Evolutionary conservation across 345 rosid species (phyloP).

Genomic region (Bruguiera parviflora): DNA sequence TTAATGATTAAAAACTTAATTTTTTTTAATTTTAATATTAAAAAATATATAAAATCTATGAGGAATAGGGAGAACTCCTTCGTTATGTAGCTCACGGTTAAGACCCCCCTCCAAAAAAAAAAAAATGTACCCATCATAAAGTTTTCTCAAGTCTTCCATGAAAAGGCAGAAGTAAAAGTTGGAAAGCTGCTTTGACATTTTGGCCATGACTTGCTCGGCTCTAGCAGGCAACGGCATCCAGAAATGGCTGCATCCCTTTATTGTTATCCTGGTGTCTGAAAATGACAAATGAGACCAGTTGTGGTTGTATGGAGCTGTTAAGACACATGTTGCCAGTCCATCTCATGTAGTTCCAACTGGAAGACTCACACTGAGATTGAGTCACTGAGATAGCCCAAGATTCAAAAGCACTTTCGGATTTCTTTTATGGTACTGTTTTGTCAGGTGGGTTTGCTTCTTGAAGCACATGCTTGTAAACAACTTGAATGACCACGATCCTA

Average conservation of each 20-base stretch:
- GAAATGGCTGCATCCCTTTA: constrained; percentile 34
- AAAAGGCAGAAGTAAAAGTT: constrained; percentile 14
- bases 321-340: constrained; percentile 22
- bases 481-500: neutral
- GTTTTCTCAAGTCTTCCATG: neutral
- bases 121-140: neutral
- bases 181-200: constrained; percentile 35
- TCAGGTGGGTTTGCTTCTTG: constrained; percentile 1
- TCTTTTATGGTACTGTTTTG: neutral
- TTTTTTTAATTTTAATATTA: no score
- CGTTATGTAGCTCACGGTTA: no score
- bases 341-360: constrained; percentile 23
- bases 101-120: neutral
- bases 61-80: no score
- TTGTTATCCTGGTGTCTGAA: constrained; percentile 42
- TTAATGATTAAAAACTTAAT: no score
- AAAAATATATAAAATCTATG: no score
- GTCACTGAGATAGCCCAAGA: no score
- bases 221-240: constrained; percentile 33
- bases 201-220: constrained; percentile 35
- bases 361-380: constrained; percentile 3
- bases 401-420: neutral
- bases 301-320: constrained; percentile 5
- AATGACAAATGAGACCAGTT: neutral
- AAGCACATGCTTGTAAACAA: neutral